These are phyloP conservation scores for Boletus subcaerulescens DNA, from an alignment of 768 basidiomycete genomes.

Conservation along the genomic window DNA sequence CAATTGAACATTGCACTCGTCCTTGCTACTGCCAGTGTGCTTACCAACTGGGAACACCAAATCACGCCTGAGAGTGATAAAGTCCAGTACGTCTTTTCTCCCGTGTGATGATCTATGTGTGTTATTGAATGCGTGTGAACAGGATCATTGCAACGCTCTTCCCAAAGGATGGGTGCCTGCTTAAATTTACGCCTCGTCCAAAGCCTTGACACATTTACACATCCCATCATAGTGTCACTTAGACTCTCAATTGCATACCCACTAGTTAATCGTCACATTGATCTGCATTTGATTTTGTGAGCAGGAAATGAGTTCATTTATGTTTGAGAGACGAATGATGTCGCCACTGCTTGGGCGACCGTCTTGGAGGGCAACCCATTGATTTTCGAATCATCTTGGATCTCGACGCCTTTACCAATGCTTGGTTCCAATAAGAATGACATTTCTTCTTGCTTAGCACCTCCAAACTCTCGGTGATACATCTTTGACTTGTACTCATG, in stretches of 20 bases:
- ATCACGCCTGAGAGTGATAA: slow-evolving; percentile 74
- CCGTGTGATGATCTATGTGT: neutral
- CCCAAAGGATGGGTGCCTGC: slow-evolving; percentile 86
- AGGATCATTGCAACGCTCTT: slow-evolving; percentile 97
- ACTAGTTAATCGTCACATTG: no score
- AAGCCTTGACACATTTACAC: slow-evolving; percentile 13
- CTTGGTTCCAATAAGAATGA: no score
- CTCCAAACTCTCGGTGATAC: no score
- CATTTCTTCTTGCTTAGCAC: no score
- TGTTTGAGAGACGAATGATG: no score
- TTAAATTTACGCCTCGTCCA: slow-evolving; percentile 70
- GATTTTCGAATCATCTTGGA: no score
- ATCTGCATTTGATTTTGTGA: slow-evolving; percentile 6
- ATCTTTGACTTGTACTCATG: no score
- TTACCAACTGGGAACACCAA: slow-evolving; percentile 86
- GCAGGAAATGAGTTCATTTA: no score
- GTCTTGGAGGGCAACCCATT: no score
- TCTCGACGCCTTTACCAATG: no score
- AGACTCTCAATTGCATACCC: slow-evolving; percentile 2
- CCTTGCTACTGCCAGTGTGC: slow-evolving; percentile 74
- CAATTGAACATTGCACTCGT: slow-evolving; percentile 85
- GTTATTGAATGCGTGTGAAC: slow-evolving; percentile 1
- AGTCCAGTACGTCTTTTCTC: slow-evolving; percentile 64
- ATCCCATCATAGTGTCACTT: neutral
- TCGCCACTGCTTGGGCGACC: no score